Conservation (phyloP, 129 eudicot genomes). For the Smallanthus sonchifolius region DNA sequence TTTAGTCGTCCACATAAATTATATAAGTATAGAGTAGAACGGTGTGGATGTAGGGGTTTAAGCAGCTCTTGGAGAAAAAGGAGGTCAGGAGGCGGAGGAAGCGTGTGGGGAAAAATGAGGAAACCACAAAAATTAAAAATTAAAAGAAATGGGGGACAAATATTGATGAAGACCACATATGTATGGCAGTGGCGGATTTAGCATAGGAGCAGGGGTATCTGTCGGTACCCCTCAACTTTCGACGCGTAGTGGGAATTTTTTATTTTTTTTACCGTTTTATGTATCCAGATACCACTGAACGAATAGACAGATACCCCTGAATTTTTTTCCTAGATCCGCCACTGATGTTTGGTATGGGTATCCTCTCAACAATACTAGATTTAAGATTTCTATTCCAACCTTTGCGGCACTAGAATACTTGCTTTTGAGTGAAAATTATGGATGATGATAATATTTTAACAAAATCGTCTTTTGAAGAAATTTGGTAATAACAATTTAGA, state of each 20-base stretch:
- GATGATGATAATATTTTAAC: too few relatives aligned
- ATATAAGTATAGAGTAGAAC: constrained; percentile 5
- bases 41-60: constrained; percentile 25
- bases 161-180: not conserved
- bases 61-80: constrained; percentile 21
- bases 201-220: too few relatives aligned
- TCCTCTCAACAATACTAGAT: not conserved
- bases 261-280: too few relatives aligned
- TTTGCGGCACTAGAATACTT: not conserved
- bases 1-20: constrained; percentile 8
- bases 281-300: too few relatives aligned
- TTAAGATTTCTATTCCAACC: constrained; percentile 1
- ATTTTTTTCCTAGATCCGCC: too few relatives aligned
- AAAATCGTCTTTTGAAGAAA: too few relatives aligned
- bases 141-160: not conserved
- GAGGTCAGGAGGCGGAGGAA: not conserved
- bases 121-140: constrained; percentile 7
- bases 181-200: too few relatives aligned
- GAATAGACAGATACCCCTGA: too few relatives aligned
- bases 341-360: not conserved
- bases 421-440: too few relatives aligned
- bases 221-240: too few relatives aligned
- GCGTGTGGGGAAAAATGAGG: constrained; percentile 5
- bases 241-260: too few relatives aligned
- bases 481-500: too few relatives aligned